Evolutionary conservation across 2,329 filamentous ascomycete genomes (phyloP).

Genomic region (Aspergillus udagawae): DNA sequence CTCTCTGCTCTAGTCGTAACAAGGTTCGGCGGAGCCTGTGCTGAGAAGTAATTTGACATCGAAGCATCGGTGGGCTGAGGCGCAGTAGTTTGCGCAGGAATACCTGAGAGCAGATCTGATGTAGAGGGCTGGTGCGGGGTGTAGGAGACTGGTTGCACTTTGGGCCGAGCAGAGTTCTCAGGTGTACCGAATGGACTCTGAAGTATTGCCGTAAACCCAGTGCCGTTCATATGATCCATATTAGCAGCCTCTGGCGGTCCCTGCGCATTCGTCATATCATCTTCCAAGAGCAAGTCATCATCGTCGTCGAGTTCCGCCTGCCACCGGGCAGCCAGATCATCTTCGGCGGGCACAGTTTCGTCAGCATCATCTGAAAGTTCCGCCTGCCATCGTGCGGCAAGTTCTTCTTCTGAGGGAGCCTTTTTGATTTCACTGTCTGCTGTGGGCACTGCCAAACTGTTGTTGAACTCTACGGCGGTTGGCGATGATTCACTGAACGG

Average conservation of each 20-base stretch:
- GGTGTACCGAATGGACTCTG: slow-evolving; percentile 27
- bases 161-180: slow-evolving; percentile 17
- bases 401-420: slow-evolving; percentile 51
- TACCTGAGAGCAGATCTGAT: slow-evolving; percentile 41
- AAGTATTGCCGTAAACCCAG: slow-evolving; percentile 14
- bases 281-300: slow-evolving; percentile 79
- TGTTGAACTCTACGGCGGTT: slow-evolving; percentile 24
- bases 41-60: slow-evolving; percentile 24
- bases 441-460: slow-evolving; percentile 18
- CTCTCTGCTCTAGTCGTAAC: slow-evolving; percentile 62
- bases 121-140: slow-evolving; percentile 49
- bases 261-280: slow-evolving; percentile 22
- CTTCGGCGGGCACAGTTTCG: slow-evolving; percentile 50
- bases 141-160: slow-evolving; percentile 41
- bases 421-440: slow-evolving; percentile 18
- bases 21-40: slow-evolving; percentile 22
- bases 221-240: slow-evolving; percentile 18
- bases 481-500: slow-evolving; percentile 26
- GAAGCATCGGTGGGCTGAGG: slow-evolving; percentile 12
- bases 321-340: slow-evolving; percentile 69
- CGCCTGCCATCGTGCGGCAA: slow-evolving; percentile 79
- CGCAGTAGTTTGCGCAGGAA: slow-evolving; percentile 21
- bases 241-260: slow-evolving; percentile 13
- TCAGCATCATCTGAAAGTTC: slow-evolving; percentile 50
- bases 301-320: slow-evolving; percentile 56